Conservation (phyloP, 176 grass and related monocot genomes). For the Lolium rigidum region DNA sequence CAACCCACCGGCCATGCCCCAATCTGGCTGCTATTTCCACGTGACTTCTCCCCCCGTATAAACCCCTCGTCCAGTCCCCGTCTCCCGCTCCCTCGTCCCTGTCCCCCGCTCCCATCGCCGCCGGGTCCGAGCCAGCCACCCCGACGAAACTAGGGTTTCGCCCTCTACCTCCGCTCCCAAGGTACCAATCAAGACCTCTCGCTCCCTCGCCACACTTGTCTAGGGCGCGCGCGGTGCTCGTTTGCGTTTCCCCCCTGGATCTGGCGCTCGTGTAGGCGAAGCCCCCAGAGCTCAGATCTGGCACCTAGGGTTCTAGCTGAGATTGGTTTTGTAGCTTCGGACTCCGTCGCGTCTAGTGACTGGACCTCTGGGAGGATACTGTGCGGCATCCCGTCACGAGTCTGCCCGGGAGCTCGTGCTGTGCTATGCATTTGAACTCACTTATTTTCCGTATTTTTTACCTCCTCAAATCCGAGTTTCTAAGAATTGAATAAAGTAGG, state of each 20-base stretch:
- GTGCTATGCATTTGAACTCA: background rate
- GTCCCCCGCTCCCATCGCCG: too few species aligned
- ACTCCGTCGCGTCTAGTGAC: background rate
- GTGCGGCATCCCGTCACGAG: background rate
- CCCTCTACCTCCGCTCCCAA: background rate
- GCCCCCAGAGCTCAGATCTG: background rate
- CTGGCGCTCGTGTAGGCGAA: background rate
- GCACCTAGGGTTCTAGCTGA: background rate
- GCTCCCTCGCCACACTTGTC: background rate
- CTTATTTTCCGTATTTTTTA: background rate
- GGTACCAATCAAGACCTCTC: background rate
- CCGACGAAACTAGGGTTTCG: constrained; percentile 7
- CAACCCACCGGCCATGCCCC: too few species aligned
- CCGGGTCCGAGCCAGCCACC: background rate
- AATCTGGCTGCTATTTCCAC: too few species aligned
- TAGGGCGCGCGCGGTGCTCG: background rate
- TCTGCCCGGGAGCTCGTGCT: background rate
- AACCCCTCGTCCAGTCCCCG: background rate
- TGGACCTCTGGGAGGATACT: background rate
- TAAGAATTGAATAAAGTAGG: background rate
- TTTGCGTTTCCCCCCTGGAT: background rate
- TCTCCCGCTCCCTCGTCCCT: background rate
- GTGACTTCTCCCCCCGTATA: too few species aligned
- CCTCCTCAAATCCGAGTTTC: constrained; percentile 4
- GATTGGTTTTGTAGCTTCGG: background rate